Percentiles rank a stretch among this genome's conserved stretches.
These are phyloP conservation scores for Globisporangium nodosum DNA, from an alignment of 352 stramenopile species.

Conservation along the genomic window DNA sequence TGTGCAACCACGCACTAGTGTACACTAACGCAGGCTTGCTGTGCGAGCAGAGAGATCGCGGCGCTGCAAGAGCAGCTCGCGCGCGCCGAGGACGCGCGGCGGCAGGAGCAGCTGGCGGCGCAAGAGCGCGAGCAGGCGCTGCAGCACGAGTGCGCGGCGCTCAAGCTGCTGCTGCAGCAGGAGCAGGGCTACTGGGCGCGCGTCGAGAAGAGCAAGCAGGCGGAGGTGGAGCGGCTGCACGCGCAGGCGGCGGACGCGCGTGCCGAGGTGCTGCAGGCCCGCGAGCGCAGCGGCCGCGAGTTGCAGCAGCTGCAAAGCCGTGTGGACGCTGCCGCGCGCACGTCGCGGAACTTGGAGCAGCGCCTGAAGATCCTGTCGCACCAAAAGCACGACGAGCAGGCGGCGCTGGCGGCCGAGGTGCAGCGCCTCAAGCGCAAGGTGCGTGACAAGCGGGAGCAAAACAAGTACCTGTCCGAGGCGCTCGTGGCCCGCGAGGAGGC, in stretches of 20 bases:
- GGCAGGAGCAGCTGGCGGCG: conserved; percentile 10
- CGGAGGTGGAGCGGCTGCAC: conserved; percentile 27
- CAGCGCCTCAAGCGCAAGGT: conserved; percentile 33
- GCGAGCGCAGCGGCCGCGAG: conserved; percentile 35
- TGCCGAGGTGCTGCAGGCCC: conserved; percentile 20
- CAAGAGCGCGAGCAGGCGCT: conserved; percentile 22
- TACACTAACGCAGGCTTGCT: background rate
- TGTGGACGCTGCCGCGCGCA: conserved; percentile 39
- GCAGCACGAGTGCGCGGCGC: conserved; percentile 22
- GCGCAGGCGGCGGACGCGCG: conserved; percentile 27
- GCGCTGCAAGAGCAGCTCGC: conserved; percentile 14
- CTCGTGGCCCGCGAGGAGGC: conserved; percentile 25
- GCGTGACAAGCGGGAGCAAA: conserved; percentile 54
- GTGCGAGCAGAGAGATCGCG: conserved; percentile 9
- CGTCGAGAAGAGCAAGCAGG: conserved; percentile 16
- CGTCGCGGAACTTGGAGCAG: conserved; percentile 50
- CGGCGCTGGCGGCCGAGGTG: conserved; percentile 30
- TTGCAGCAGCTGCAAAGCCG: conserved; percentile 38
- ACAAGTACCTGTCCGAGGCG: conserved; percentile 47
- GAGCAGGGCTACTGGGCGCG: conserved; percentile 43
- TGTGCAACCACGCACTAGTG: too few relatives aligned
- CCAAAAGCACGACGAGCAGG: conserved; percentile 34
- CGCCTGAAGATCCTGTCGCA: conserved; percentile 32
- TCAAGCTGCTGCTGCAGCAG: conserved; percentile 39
- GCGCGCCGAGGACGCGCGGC: conserved; percentile 11